These are phyloP conservation scores for Xerocomus potaroensis DNA, from an alignment of 768 basidiomycete species.

Conservation along the genomic window DNA sequence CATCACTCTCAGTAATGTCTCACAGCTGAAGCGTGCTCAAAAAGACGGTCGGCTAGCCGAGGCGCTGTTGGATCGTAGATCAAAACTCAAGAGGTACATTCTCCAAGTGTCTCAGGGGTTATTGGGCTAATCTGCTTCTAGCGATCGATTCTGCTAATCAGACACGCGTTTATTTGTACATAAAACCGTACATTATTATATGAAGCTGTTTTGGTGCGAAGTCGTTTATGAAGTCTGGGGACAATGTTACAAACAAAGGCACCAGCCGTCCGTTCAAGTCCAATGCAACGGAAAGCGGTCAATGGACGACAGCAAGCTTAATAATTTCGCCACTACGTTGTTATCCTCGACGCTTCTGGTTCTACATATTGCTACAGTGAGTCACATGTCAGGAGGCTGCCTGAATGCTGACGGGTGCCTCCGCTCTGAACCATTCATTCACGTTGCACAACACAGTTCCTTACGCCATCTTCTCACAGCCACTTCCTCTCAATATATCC, in stretches of 20 bases:
- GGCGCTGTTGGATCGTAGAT: conserved; percentile 70
- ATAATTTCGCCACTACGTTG: neutral
- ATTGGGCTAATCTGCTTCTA: conserved; percentile 15
- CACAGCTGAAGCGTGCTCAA: conserved; percentile 69
- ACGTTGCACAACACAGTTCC: too few relatives aligned
- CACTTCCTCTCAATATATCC: too few relatives aligned
- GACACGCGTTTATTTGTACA: conserved; percentile 8
- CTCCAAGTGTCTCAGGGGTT: neutral
- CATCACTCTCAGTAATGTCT: conserved; percentile 5
- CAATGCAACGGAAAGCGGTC: neutral
- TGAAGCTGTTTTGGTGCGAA: neutral
- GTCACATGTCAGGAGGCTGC: too few relatives aligned
- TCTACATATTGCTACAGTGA: too few relatives aligned
- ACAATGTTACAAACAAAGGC: neutral
- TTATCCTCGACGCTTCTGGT: too few relatives aligned
- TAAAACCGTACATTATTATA: conserved; percentile 6
- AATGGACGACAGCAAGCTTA: neutral
- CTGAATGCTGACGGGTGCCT: too few relatives aligned
- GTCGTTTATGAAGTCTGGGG: neutral
- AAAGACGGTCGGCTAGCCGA: conserved; percentile 81
- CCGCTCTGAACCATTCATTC: too few relatives aligned
- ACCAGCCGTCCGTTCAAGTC: neutral
- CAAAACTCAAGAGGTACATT: conserved; percentile 76
- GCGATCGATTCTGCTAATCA: conserved; percentile 43
- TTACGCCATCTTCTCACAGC: too few relatives aligned